These are phyloP conservation scores for Auriscalpium vulgare DNA, from an alignment of 768 basidiomycete genomes.

Conservation along the genomic window DNA sequence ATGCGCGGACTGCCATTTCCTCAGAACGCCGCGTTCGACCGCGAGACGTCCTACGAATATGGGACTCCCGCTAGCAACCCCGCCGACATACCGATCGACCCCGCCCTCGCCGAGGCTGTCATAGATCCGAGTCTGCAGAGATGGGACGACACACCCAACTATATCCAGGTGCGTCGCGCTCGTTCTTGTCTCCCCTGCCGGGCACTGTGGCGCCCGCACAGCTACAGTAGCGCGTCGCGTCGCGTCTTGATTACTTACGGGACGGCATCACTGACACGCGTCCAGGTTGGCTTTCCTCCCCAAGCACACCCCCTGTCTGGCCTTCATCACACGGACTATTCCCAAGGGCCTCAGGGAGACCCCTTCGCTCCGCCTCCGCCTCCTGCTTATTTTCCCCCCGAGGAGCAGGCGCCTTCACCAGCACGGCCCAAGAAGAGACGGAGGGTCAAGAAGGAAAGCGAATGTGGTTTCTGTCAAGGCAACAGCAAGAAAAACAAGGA, in stretches of 20 bases:
- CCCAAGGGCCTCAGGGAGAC: constrained; percentile 74
- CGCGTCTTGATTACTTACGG: constrained; percentile 28
- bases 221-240: constrained; percentile 59
- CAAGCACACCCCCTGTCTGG: constrained; percentile 11
- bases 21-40: constrained; percentile 36
- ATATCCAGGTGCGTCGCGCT: constrained; percentile 31
- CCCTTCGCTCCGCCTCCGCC: constrained; percentile 67
- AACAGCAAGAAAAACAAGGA: constrained; percentile 50
- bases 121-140: constrained; percentile 47
- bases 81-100: constrained; percentile 73
- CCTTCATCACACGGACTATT: constrained; percentile 38
- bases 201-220: constrained; percentile 18
- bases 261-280: neutral
- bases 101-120: constrained; percentile 46
- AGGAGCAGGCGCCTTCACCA: constrained; percentile 28
- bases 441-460: constrained; percentile 43
- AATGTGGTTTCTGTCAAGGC: constrained; percentile 77
- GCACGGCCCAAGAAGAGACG: constrained; percentile 42
- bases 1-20: constrained; percentile 64
- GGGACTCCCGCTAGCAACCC: constrained; percentile 49
- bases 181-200: constrained; percentile 6
- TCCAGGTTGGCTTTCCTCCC: constrained; percentile 8
- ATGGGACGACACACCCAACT: constrained; percentile 13
- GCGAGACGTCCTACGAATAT: constrained; percentile 50
- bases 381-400: constrained; percentile 40